These are phyloP conservation scores for Pythium aristosporum DNA, from an alignment of 352 stramenopile genomes.

Conservation along the genomic window DNA sequence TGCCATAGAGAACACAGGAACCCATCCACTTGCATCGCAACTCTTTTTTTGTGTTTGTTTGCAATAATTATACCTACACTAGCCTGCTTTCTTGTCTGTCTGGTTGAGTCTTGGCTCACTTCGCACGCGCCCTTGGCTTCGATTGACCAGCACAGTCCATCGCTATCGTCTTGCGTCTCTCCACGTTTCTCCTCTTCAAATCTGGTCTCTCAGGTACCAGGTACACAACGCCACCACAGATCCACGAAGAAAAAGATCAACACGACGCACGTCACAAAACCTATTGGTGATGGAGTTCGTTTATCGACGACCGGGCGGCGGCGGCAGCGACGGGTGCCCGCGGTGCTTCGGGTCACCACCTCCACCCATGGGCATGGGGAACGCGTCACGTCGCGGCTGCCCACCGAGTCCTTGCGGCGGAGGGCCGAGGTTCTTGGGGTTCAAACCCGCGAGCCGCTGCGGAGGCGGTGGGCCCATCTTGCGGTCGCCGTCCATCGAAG, in stretches of 20 bases:
- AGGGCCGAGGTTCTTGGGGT: slow-evolving; percentile 67
- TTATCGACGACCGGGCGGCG: slow-evolving; percentile 66
- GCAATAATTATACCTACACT: slow-evolving; percentile 28
- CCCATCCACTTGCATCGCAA: background rate
- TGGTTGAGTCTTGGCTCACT: no score
- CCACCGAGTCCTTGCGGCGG: slow-evolving; percentile 41
- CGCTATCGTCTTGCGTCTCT: no score
- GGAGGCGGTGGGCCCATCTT: slow-evolving; percentile 55
- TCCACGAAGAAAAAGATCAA: background rate
- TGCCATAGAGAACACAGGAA: no score
- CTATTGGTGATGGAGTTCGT: background rate
- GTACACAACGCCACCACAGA: no score
- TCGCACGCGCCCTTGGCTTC: no score
- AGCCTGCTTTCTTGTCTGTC: slow-evolving; percentile 2
- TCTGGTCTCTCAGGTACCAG: no score
- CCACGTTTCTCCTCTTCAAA: no score
- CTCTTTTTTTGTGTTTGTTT: slow-evolving; percentile 6
- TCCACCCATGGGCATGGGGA: slow-evolving; percentile 71
- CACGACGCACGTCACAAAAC: background rate
- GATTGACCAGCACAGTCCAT: no score
- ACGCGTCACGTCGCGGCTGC: slow-evolving; percentile 52
- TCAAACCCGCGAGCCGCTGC: slow-evolving; percentile 62
- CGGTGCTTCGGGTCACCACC: slow-evolving; percentile 59
- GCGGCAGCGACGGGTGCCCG: slow-evolving; percentile 61
- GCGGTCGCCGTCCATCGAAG: slow-evolving; percentile 64